phyloP scores from a whole-genome alignment of 2,329 filamentous ascomycete species.

The Alternaria sp. region DNA sequence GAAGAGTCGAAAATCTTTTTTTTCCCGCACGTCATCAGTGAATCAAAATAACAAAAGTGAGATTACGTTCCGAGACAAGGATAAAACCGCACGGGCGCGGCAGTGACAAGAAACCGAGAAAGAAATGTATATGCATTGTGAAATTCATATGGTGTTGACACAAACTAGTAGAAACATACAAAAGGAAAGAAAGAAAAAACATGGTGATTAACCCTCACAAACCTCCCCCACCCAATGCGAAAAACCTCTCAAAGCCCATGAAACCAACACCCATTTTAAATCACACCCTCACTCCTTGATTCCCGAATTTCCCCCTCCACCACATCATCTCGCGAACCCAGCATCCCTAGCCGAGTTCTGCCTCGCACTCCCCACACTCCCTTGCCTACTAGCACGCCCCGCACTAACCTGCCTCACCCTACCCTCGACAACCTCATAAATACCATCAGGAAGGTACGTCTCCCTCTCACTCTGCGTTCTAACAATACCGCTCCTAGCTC shows the following conservation, averaged over 20 bases:
- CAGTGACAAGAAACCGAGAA: no score
- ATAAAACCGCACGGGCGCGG: no score
- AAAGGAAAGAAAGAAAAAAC: not conserved
- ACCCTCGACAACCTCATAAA: conserved; percentile 19
- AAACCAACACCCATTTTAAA: not conserved
- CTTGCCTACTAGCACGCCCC: not conserved
- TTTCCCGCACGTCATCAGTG: not conserved
- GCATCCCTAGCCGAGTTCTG: conserved; percentile 9
- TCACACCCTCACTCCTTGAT: no score
- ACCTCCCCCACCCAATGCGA: no score
- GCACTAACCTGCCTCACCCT: conserved; percentile 14
- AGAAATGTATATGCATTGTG: no score
- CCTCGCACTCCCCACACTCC: not conserved
- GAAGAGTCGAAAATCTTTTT: not conserved
- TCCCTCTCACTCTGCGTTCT: conserved; percentile 2
- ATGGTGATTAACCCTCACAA: not conserved
- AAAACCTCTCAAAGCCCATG: no score
- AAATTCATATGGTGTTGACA: not conserved
- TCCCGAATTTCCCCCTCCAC: no score
- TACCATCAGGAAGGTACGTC: conserved; percentile 16
- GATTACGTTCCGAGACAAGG: no score
- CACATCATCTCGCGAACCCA: conserved; percentile 9
- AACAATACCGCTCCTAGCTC: not conserved
- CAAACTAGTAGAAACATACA: not conserved
- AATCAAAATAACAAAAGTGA: not conserved